phyloP scores from a whole-genome alignment of 2,329 filamentous ascomycete genomes.

The Pseudogymnoascus sp. region DNA sequence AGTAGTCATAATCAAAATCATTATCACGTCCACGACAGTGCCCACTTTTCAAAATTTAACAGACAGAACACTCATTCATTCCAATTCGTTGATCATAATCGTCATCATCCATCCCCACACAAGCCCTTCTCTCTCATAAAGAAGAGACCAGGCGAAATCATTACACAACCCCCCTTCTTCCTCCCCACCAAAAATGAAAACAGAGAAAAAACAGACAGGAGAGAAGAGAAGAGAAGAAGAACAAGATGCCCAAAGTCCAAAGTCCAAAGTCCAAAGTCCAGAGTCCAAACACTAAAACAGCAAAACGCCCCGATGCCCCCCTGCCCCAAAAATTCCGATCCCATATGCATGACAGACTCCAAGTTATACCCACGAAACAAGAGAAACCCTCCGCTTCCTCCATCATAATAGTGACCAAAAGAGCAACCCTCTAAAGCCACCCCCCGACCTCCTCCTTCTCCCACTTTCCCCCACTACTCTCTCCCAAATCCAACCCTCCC shows the following conservation, averaged over 20 bases:
- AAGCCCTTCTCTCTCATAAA: background rate
- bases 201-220: background rate
- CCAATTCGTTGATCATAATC: background rate
- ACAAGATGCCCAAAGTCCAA: background rate
- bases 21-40: background rate
- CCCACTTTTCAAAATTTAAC: background rate
- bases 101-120: background rate
- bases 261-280: too few relatives aligned
- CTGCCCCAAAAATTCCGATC: background rate
- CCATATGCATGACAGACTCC: slow-evolving; percentile 4
- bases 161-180: background rate
- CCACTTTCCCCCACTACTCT: slow-evolving; percentile 31
- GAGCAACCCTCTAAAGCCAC: slow-evolving; percentile 10
- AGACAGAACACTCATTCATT: background rate
- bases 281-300: background rate
- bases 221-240: background rate
- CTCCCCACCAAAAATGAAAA: background rate
- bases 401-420: background rate
- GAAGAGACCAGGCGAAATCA: background rate
- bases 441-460: slow-evolving; percentile 9
- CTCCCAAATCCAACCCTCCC: slow-evolving; percentile 48
- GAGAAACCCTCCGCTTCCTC: background rate
- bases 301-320: background rate
- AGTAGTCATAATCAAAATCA: background rate
- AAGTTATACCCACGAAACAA: background rate